Base-by-base conservation (phyloP, 2,329 filamentous ascomycete species). In the Karstenula rhodostoma region DNA sequence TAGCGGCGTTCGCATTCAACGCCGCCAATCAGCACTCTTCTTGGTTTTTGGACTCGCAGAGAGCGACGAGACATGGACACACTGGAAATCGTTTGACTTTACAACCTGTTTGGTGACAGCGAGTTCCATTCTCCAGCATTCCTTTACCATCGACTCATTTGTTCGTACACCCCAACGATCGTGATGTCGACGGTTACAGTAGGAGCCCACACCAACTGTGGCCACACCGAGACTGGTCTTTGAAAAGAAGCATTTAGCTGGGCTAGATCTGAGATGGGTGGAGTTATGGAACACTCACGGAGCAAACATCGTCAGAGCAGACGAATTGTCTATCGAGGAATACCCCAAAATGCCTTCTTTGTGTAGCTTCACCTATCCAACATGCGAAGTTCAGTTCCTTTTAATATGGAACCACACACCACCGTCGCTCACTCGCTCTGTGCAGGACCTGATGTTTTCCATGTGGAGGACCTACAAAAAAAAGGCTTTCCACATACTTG, bases 351-450 rank as follows among this genome's bases (percentile, higher is more conserved):
- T 63, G 17, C 63, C 63, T 23, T 25, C 57, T 8, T 27, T 29
- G 42, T 63, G 63, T 33, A 65, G 60, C 44, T 65, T 65, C 46
- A 61, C 63, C 19, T 63, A 65, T 47, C 63, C 60, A 40, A 65
- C 63, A 35, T 65, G 58, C 52, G 54, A 60, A 59, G 63, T 58
- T 56, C 15, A 50, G 57, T 27, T 29, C 32, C 2, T 29, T 8
- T 8, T 4, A 29, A 8, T 29, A 29, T 4, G 27, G 4, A 29
- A 4, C 4, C 27, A 4, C 27, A 13, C 22, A 17, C 4, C 6
- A 6, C 37, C 4, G 3, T 12, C 33, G 19, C 25, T 4, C 33
- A n/a, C 48, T 59, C 1, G 55, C 44, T 13, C n/a, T 47, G 0
- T 32, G n/a, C 7, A 61, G 63, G 63, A 8, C 63, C 60, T 33